A percentile compares a stretch with the other conserved stretches of the same genome.
These are phyloP conservation scores for Coemansia sp. DNA, from an alignment of 192 early-diverging fungal genomes.

Conservation along the genomic window DNA sequence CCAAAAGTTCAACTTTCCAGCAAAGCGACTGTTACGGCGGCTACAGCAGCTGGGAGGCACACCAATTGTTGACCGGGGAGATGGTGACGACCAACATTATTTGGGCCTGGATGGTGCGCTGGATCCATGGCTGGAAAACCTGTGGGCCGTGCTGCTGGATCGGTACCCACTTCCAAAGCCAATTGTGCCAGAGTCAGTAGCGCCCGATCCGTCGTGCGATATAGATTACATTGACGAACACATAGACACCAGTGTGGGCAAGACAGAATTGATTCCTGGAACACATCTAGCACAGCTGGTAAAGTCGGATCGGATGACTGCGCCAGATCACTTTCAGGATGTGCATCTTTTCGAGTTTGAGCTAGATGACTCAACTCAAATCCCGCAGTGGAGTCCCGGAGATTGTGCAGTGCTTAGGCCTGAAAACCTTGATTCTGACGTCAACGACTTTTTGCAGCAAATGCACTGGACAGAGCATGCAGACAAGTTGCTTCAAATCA, in stretches of 20 bases:
- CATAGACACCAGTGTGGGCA: background rate
- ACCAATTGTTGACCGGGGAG: slow-evolving; percentile 68
- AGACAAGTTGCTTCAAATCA: slow-evolving; percentile 35
- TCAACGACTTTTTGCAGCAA: slow-evolving; percentile 66
- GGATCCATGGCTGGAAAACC: slow-evolving; percentile 79
- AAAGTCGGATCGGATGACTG: slow-evolving; percentile 71
- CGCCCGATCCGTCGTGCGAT: slow-evolving; percentile 24
- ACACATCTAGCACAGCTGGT: slow-evolving; percentile 23
- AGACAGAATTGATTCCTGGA: background rate
- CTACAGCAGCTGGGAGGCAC: slow-evolving; percentile 82
- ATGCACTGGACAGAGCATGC: slow-evolving; percentile 54
- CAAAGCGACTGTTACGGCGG: slow-evolving; percentile 87
- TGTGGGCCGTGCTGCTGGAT: slow-evolving; percentile 43
- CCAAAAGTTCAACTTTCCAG: slow-evolving; percentile 88
- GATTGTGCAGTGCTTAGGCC: slow-evolving; percentile 81
- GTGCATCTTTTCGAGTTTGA: slow-evolving; percentile 80
- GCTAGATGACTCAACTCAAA: slow-evolving; percentile 19
- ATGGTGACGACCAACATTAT: slow-evolving; percentile 97
- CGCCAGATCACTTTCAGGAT: slow-evolving; percentile 85
- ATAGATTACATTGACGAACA: slow-evolving; percentile 2
- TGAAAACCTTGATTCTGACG: slow-evolving; percentile 66
- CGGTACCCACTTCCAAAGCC: slow-evolving; percentile 61
- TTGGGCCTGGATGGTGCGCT: slow-evolving; percentile 86
- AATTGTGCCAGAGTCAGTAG: slow-evolving; percentile 11
- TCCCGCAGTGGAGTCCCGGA: slow-evolving; percentile 58